Conservation (phyloP, 352 stramenopile species). For the Thalassiosira hispida region DNA sequence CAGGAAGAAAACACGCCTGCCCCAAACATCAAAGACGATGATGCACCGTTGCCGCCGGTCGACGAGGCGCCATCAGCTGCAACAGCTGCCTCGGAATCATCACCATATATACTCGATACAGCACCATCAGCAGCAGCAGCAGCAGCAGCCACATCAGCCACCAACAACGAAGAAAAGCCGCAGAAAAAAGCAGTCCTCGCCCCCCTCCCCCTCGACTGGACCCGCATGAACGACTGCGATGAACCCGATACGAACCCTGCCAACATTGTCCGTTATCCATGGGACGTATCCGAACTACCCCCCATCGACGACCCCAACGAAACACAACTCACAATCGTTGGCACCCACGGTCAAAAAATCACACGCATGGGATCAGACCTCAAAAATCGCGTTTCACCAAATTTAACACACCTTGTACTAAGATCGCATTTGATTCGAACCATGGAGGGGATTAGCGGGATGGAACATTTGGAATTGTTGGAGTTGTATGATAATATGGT, state of each 20-base stretch:
- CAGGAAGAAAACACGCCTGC: neutral
- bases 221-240: constrained; percentile 31
- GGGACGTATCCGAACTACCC: constrained; percentile 61
- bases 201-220: constrained; percentile 72
- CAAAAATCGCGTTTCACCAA: constrained; percentile 35
- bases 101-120: neutral
- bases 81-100: neutral
- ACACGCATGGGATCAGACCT: constrained; percentile 77
- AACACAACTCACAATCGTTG: constrained; percentile 73
- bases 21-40: neutral
- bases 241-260: constrained; percentile 6
- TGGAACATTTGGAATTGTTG: constrained; percentile 89
- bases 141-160: neutral
- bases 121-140: neutral
- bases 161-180: neutral
- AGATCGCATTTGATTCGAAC: constrained; percentile 85
- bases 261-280: constrained; percentile 64
- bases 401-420: constrained; percentile 79
- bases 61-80: neutral
- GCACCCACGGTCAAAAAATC: constrained; percentile 83
- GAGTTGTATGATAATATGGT: constrained; percentile 99
- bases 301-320: constrained; percentile 55
- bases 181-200: constrained; percentile 4
- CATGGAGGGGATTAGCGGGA: constrained; percentile 82
- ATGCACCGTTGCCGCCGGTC: neutral